Conservation (phyloP, 2,329 filamentous ascomycete species). For the Bipolaris cookei region DNA sequence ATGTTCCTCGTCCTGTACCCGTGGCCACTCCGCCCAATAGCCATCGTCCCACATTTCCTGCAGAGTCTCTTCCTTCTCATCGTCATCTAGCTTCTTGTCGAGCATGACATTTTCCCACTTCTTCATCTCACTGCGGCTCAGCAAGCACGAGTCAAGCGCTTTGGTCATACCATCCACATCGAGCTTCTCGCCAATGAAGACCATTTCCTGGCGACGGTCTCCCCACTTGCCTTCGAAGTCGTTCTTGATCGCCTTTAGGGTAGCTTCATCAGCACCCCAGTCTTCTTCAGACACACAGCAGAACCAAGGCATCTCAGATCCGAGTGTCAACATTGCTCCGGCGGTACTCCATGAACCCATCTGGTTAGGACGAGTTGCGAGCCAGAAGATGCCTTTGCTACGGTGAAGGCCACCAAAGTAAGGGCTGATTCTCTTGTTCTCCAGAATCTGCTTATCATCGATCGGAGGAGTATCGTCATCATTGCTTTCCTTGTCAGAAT, state of each 20-base stretch:
- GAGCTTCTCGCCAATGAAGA: conserved; percentile 74
- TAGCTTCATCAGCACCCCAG: conserved; percentile 58
- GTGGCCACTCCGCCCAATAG: conserved; percentile 60
- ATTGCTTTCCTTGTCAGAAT: conserved; percentile 28
- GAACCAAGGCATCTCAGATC: conserved; percentile 65
- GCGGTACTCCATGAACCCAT: conserved; percentile 69
- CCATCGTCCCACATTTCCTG: conserved; percentile 64
- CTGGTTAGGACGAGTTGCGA: conserved; percentile 64
- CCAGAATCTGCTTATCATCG: conserved; percentile 55
- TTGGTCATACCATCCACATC: conserved; percentile 59
- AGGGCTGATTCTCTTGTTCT: conserved; percentile 62
- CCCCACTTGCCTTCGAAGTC: conserved; percentile 66
- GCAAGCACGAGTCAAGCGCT: conserved; percentile 65
- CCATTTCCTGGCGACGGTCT: conserved; percentile 73
- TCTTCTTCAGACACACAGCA: conserved; percentile 62
- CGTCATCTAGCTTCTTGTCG: conserved; percentile 31
- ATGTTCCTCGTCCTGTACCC: conserved; percentile 44
- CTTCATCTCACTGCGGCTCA: conserved; percentile 64
- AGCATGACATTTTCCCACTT: conserved; percentile 51
- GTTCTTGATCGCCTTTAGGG: conserved; percentile 55
- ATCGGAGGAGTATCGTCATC: conserved; percentile 43
- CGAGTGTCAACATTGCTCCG: conserved; percentile 67
- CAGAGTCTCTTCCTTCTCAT: conserved; percentile 56
- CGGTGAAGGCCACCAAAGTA: conserved; percentile 64
- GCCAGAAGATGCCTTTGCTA: conserved; percentile 67